Evolutionary conservation across 225 moss, liverwort and hornwort genomes (phyloP), one percentile per base, ranked within the genome.

Genomic region (Physcomitrellopsis africana): DNA sequence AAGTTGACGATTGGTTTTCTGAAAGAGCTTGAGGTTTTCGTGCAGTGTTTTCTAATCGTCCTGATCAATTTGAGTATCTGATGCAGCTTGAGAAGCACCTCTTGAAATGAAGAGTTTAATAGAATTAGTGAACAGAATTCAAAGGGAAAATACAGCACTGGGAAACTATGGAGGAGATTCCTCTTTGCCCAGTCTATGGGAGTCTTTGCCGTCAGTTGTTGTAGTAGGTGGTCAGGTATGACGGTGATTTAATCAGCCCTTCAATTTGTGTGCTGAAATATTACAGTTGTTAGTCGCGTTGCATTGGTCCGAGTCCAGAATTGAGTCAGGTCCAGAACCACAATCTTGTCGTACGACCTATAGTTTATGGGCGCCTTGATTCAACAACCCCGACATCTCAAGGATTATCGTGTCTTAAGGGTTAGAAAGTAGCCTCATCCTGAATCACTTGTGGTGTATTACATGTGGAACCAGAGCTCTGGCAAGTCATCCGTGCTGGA

Each of bases 401-500:
- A 9, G 5, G 41, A 27, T 68, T 26, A 47, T 24, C 56, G 10
- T 65, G 27, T 18, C 8, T 54, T 67, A 46, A 18, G 2, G 26
- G 29, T 44, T 73, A 16, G 68, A 15, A 27, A 27, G 67, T 9
- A 68, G 42, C 7, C n/a, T 0, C 19, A 45, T 58, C 27, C 56
- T 83, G n/a, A 79, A 55, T 19, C 41, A 10, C 3, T 63, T 23
- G 15, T 57, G 75, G 48, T 79, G 43, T 73, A 47, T 9, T 70
- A 19, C 43, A 32, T 65, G 42, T 79, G 53, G 60, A 74, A 37
- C 26, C 90, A 94, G 85, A 90, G 92, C 67, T 94, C 94, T 10
- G 92, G 94, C 51, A 94, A 94, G 80, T 92, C 94, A 15, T 94
- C 92, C 3, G 92, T 94, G 15, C 78, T 94, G 79, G 92, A 94